A percentile compares a stretch with the other conserved stretches of the same genome.
These are phyloP conservation scores for Xerocomellus chrysenteron DNA, from an alignment of 768 basidiomycete genomes.

Conservation along the genomic window DNA sequence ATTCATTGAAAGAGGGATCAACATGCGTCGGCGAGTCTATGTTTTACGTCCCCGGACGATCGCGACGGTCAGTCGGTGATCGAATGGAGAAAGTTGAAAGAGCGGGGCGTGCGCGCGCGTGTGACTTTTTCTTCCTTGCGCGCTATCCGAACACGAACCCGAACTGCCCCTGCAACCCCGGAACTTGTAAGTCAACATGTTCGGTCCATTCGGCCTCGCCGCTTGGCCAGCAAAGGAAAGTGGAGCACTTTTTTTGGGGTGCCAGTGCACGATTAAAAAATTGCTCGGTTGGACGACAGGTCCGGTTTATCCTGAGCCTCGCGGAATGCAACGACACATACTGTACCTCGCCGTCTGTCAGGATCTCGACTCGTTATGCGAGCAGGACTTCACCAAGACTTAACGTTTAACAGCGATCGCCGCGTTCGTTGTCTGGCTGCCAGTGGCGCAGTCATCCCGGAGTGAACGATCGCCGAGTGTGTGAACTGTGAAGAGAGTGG, in stretches of 20 bases:
- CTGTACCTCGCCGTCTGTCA: background rate
- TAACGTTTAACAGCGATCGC: background rate
- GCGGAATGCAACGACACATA: background rate
- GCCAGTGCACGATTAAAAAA: background rate
- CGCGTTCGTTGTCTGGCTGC: background rate
- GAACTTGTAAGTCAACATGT: background rate
- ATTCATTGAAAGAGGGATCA: background rate
- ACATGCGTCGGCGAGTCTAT: conserved; percentile 25
- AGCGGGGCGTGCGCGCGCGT: background rate
- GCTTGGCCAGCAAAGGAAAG: conserved; percentile 17
- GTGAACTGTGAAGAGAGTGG: conserved; percentile 10
- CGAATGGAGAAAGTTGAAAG: conserved; percentile 22
- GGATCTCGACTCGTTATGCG: background rate
- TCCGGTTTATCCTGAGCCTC: background rate
- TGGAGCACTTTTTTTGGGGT: background rate
- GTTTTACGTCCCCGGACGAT: conserved; percentile 21
- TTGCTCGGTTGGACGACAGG: conserved; percentile 5
- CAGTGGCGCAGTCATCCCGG: background rate
- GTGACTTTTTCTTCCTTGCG: background rate
- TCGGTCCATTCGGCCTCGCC: background rate
- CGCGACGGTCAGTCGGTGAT: conserved; percentile 7
- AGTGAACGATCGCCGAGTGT: conserved; percentile 5
- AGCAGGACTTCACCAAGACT: background rate
- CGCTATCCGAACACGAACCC: conserved; percentile 17
- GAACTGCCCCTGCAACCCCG: conserved; percentile 1